Percentiles rank a stretch among this genome's conserved stretches.
Evolutionary conservation across 345 rosid genomes (phyloP).

Genomic region (Turritis glabra): DNA sequence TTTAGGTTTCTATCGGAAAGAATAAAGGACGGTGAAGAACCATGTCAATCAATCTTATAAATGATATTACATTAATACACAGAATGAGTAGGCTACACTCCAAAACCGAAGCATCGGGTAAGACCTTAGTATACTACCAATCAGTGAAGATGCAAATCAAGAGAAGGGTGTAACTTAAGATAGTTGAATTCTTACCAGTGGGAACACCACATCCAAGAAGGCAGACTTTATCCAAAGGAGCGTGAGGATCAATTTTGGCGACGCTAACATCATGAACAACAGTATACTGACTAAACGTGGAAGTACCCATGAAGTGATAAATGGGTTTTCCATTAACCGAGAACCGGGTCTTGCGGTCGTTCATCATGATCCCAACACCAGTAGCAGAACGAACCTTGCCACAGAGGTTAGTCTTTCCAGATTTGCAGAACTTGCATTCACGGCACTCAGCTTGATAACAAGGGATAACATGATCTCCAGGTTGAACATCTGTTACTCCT

Average conservation of each 20-base stretch:
- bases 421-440: slow-evolving; percentile 97
- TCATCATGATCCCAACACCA: slow-evolving; percentile 97
- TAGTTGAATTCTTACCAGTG: slow-evolving; percentile 56
- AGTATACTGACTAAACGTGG: slow-evolving; percentile 96
- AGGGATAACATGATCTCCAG: slow-evolving; percentile 97
- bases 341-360: slow-evolving; percentile 81
- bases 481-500: slow-evolving; percentile 88
- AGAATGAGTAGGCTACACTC: neutral
- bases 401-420: slow-evolving; percentile 97
- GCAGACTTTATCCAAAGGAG: slow-evolving; percentile 97
- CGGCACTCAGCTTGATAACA: slow-evolving; percentile 99
- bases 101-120: neutral
- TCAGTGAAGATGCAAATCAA: neutral
- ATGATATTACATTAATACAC: neutral
- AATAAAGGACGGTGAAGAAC: neutral
- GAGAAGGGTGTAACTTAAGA: neutral
- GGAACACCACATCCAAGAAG: slow-evolving; percentile 99
- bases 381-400: slow-evolving; percentile 92
- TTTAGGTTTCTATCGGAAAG: neutral
- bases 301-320: slow-evolving; percentile 99
- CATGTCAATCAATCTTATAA: neutral
- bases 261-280: slow-evolving; percentile 99
- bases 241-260: slow-evolving; percentile 85
- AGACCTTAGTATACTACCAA: neutral
- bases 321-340: slow-evolving; percentile 82